Evolutionary conservation across 2,329 filamentous ascomycete species (phyloP), one percentile per base, ranked within the genome.

Genomic region (Monilinia aucupariae): DNA sequence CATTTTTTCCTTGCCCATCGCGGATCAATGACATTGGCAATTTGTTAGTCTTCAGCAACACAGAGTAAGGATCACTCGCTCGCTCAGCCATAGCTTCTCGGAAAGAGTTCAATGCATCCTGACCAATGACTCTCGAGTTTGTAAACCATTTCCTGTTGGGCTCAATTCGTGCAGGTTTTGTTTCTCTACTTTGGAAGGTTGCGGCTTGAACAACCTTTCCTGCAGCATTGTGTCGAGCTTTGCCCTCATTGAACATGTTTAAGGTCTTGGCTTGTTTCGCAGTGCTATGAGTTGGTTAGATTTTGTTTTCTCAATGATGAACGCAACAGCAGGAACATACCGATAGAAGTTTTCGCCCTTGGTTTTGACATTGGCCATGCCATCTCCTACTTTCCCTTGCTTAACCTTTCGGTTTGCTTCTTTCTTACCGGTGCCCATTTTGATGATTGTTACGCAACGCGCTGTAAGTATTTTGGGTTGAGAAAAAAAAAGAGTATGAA

Each of bases 271-370:
- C 83, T 78, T 91, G 92, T 80, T 97, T 97, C 71, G 90, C 91
- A 81, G 79, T 76, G 69, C 80, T 81, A 62, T 49, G 59, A 51
- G 61, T 37, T 32, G 2, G 55, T 68, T 59, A 66, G 60, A 54
- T 64, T 17, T 30, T 52, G 32, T 4, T 30, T 10, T 13, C 25
- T 58, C 10, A 49, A 32, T 30, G 37, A 39, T 41, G 27, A 25
- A 37, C 9, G 39, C 27, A 30, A 45, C 53, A 49, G 51, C 45
- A 62, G 65, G 15, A 37, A 37, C 81, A 68, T 79, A 88, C 82
- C 90, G 86, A 81, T 97, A 97, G 80, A 97, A 99, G 81, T 97
- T 97, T 82, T 97, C 93, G 78, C 94, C 94, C 80, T 99, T 99
- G 71, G 86, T 82, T 73, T 88, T 91, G 74, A 97, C 90, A 79